phyloP scores from a whole-genome alignment of 352 stramenopile species.

The Pythium oligandrum region DNA sequence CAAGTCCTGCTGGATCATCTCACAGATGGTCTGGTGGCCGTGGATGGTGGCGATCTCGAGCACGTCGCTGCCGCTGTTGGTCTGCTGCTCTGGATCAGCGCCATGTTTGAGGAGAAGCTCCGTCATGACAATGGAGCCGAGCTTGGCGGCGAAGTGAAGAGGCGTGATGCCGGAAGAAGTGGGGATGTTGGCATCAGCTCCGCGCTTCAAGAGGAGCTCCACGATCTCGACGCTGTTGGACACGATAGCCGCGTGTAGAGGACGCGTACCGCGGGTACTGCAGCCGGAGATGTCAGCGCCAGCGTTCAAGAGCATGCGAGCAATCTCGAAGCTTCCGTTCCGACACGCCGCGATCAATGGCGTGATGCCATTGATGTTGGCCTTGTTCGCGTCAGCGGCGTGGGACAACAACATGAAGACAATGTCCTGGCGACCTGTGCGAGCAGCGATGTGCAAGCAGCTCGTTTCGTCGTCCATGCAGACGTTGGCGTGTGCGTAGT shows the following conservation, averaged over 20 bases:
- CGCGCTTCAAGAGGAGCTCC: conserved; percentile 49
- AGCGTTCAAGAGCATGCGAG: conserved; percentile 45
- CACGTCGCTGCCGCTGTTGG: conserved; percentile 72
- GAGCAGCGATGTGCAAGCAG: conserved; percentile 67
- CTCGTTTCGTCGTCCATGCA: conserved; percentile 55
- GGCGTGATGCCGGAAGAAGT: conserved; percentile 69
- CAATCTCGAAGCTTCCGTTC: conserved; percentile 53
- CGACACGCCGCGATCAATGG: conserved; percentile 66
- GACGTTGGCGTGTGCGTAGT: conserved; percentile 62
- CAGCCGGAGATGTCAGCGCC: conserved; percentile 35
- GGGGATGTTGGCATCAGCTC: conserved; percentile 65
- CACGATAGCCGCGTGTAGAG: conserved; percentile 64
- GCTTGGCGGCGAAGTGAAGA: conserved; percentile 70
- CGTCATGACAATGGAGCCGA: conserved; percentile 51
- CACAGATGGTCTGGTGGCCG: conserved; percentile 57
- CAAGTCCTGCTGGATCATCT: conserved; percentile 47
- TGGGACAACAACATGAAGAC: conserved; percentile 59
- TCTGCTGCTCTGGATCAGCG: conserved; percentile 59
- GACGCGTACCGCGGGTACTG: conserved; percentile 52
- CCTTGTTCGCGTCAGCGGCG: conserved; percentile 52
- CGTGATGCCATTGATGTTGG: conserved; percentile 60
- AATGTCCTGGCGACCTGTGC: conserved; percentile 64
- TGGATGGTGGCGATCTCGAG: conserved; percentile 72
- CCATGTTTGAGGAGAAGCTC: conserved; percentile 63
- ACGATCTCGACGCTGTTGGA: conserved; percentile 65